phyloP scores from a whole-genome alignment of 495 filamentous ascomycete genomes.

The Opeltia flavorubescens region DNA sequence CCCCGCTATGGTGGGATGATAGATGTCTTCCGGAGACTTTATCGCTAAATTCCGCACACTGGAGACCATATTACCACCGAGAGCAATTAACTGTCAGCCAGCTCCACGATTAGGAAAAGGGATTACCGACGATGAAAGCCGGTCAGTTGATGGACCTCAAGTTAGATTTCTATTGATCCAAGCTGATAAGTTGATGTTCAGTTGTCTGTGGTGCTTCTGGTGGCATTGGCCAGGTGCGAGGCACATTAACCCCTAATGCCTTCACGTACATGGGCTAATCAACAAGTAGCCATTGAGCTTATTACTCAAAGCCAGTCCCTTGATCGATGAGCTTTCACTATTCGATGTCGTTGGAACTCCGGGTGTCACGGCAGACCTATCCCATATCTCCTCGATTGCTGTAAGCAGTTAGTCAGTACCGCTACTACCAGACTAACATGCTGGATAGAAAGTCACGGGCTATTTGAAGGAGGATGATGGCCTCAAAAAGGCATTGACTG shows the following conservation, averaged over 20 bases:
- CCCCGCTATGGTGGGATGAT: too few relatives aligned
- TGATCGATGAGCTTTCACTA: conserved; percentile 79
- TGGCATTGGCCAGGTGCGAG: conserved; percentile 88
- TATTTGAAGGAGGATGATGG: conserved; percentile 86
- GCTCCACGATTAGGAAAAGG: too few relatives aligned
- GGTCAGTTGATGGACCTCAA: conserved; percentile 42
- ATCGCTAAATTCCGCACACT: too few relatives aligned
- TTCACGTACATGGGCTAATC: neutral
- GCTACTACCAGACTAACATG: conserved; percentile 4
- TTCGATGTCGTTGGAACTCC: conserved; percentile 99
- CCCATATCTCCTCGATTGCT: conserved; percentile 88
- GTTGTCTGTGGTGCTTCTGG: conserved; percentile 93
- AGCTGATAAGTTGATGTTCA: conserved; percentile 31
- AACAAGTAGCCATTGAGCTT: conserved; percentile 74
- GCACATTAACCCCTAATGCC: neutral
- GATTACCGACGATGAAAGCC: conserved; percentile 65
- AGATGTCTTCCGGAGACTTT: too few relatives aligned
- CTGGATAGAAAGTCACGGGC: conserved; percentile 69
- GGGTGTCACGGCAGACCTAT: conserved; percentile 87
- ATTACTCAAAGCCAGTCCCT: conserved; percentile 73
- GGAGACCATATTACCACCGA: too few relatives aligned
- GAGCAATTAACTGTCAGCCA: too few relatives aligned
- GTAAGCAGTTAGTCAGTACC: conserved; percentile 36
- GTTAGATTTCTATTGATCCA: neutral
- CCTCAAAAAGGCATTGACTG: conserved; percentile 72